These are phyloP conservation scores for Pichia rugopelliculosa DNA, from an alignment of 805 yeast species.

Conservation along the genomic window DNA sequence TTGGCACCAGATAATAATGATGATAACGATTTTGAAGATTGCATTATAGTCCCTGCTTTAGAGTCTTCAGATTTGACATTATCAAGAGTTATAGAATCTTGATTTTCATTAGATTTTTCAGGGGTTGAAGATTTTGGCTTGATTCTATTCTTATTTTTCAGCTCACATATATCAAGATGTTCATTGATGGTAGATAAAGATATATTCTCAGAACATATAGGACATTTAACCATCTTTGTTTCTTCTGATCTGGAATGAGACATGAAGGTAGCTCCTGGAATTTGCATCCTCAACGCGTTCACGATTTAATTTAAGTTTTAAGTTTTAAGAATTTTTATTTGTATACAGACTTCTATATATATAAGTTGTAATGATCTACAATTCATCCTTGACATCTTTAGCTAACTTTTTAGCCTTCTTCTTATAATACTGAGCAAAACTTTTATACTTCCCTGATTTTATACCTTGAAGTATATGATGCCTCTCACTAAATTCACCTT, in stretches of 20 bases:
- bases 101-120: not conserved
- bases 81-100: not conserved
- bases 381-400: constrained; percentile 15
- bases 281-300: too few relatives aligned
- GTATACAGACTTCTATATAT: too few relatives aligned
- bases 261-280: too few relatives aligned
- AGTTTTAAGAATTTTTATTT: too few relatives aligned
- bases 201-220: constrained; percentile 27
- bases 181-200: constrained; percentile 25
- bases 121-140: not conserved
- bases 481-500: constrained; percentile 28
- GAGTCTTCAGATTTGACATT: not conserved
- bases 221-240: constrained; percentile 27
- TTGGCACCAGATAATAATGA: constrained; percentile 7
- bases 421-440: constrained; percentile 16
- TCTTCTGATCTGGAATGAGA: not conserved
- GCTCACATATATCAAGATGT: constrained; percentile 29
- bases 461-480: constrained; percentile 18
- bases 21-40: constrained; percentile 1
- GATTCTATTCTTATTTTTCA: not conserved
- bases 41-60: not conserved
- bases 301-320: too few relatives aligned
- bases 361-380: too few relatives aligned
- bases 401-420: constrained; percentile 16
- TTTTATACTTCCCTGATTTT: constrained; percentile 18